A percentile compares a stretch with the other conserved stretches of the same genome.
These are phyloP conservation scores for Eucalyptus globulus DNA, from an alignment of 345 rosid species.

Conservation along the genomic window DNA sequence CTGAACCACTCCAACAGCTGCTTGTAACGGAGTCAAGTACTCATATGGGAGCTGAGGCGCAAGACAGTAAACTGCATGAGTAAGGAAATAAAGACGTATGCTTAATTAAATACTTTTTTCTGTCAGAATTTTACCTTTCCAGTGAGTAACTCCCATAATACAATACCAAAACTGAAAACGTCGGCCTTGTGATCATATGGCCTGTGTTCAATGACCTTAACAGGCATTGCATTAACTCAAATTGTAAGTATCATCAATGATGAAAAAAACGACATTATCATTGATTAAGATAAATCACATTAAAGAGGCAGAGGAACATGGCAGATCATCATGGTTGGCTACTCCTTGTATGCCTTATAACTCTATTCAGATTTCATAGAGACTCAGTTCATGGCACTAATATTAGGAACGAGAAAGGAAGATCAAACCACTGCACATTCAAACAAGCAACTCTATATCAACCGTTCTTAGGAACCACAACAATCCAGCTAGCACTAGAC, in stretches of 20 bases:
- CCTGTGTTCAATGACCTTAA: constrained; percentile 89
- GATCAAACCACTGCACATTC: background rate
- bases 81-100: background rate
- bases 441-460: background rate
- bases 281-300: background rate
- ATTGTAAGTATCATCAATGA: background rate
- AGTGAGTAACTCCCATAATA: constrained; percentile 85
- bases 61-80: background rate
- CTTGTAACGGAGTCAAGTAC: constrained; percentile 89
- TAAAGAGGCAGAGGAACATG: background rate
- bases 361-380: background rate
- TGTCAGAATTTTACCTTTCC: constrained; percentile 54
- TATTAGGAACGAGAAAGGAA: background rate
- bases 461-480: background rate
- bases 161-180: constrained; percentile 83
- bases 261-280: constrained; percentile 11
- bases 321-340: background rate
- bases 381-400: background rate
- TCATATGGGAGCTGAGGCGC: constrained; percentile 85
- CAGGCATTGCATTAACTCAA: background rate
- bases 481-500: background rate
- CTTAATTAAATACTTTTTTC: background rate
- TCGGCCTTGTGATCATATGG: constrained; percentile 99
- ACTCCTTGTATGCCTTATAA: background rate
- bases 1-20: constrained; percentile 96